phyloP scores from a whole-genome alignment of 192 early-diverging fungal genomes.

The Mortierella claussenii region DNA sequence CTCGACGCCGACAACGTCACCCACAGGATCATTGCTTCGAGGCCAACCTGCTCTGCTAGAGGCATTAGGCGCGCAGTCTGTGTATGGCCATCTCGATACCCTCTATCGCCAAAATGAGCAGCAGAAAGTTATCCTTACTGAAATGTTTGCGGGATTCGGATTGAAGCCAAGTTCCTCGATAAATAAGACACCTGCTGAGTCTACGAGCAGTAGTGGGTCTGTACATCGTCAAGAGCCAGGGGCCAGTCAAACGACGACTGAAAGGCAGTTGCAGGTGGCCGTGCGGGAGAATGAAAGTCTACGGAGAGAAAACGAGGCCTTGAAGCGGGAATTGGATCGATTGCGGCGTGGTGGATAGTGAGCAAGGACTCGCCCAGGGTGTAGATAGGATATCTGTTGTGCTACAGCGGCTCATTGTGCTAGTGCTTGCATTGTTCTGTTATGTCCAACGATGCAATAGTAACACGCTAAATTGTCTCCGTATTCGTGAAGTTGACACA shows the following conservation, averaged over 20 bases:
- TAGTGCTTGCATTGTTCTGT: no score
- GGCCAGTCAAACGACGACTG: constrained; percentile 2
- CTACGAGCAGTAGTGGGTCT: constrained; percentile 6
- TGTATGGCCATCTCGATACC: constrained; percentile 45
- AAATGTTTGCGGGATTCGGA: constrained; percentile 38
- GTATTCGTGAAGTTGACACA: no score
- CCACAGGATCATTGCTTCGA: constrained; percentile 48
- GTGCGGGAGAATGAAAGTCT: constrained; percentile 50
- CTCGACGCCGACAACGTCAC: constrained; percentile 54
- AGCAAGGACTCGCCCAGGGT: no score
- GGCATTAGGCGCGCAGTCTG: constrained; percentile 13
- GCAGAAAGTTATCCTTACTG: constrained; percentile 52
- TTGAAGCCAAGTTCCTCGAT: constrained; percentile 6
- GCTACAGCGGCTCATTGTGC: no score
- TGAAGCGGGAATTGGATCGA: constrained; percentile 49
- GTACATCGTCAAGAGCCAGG: constrained; percentile 15
- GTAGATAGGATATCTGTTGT: background rate
- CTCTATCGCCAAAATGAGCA: constrained; percentile 62
- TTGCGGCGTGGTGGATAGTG: constrained; percentile 30
- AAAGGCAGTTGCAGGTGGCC: constrained; percentile 37
- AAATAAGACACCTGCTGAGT: background rate
- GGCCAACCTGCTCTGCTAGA: constrained; percentile 46
- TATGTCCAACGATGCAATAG: no score
- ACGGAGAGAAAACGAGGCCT: constrained; percentile 40
- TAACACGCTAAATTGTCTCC: no score